A percentile compares a stretch with the other conserved stretches of the same genome.
Evolutionary conservation across 2,329 filamentous ascomycete genomes (phyloP).

Genomic region (Pseudogymnoascus sp.): DNA sequence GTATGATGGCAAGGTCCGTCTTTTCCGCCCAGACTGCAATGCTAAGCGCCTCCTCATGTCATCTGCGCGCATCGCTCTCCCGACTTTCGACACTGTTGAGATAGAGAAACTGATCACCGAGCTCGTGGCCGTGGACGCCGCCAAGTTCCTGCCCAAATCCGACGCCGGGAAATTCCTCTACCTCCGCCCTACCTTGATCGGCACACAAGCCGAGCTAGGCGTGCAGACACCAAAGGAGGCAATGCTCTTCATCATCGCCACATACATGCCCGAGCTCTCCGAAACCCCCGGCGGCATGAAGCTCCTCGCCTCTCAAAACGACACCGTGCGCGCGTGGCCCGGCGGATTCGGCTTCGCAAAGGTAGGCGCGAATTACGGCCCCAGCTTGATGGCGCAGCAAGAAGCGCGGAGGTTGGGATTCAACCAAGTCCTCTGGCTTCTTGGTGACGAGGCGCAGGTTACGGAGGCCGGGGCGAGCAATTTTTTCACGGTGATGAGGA

Average conservation of each 20-base stretch:
- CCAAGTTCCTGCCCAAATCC: conserved; percentile 68
- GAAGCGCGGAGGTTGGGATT: conserved; percentile 67
- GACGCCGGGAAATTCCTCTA: conserved; percentile 68
- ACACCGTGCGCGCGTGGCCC: conserved; percentile 85
- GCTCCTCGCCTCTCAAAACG: conserved; percentile 68
- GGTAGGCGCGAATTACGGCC: conserved; percentile 89
- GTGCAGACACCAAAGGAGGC: conserved; percentile 73
- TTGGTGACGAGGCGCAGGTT: conserved; percentile 66
- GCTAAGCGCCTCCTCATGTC: conserved; percentile 43
- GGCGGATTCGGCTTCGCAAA: conserved; percentile 90
- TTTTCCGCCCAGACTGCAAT: conserved; percentile 55
- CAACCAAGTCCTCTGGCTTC: conserved; percentile 91
- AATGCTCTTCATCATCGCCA: conserved; percentile 76
- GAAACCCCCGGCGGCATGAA: conserved; percentile 50
- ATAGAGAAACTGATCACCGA: conserved; percentile 65
- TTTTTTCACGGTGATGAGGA: conserved; percentile 78
- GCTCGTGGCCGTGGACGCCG: conserved; percentile 63
- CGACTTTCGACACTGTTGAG: conserved; percentile 61
- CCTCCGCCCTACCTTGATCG: conserved; percentile 80
- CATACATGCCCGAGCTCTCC: conserved; percentile 48
- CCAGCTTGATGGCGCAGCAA: conserved; percentile 66
- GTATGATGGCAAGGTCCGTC: conserved; percentile 50
- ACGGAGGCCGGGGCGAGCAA: conserved; percentile 90
- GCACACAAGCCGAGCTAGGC: conserved; percentile 69
- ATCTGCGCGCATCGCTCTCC: conserved; percentile 60